Evolutionary conservation across 306 rosid genomes (phyloP).

Genomic region (Hippophae tibetana): DNA sequence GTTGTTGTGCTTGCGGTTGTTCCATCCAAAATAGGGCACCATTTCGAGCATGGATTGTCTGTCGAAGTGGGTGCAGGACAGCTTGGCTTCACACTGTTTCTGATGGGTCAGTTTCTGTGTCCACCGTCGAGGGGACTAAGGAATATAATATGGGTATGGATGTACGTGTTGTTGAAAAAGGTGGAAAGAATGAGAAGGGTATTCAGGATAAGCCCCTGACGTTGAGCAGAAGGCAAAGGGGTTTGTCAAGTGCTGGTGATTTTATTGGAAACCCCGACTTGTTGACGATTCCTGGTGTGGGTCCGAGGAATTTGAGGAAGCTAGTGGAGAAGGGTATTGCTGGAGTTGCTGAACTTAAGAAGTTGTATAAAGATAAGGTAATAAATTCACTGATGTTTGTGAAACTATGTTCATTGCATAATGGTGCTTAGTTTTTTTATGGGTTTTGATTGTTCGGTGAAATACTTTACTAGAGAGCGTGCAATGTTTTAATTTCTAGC

Average conservation of each 20-base stretch:
- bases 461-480: neutral
- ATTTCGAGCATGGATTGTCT: conserved; percentile 37
- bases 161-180: conserved; percentile 10
- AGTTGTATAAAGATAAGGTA: conserved; percentile 87
- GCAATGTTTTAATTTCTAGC: neutral
- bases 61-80: conserved; percentile 19
- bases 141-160: conserved; percentile 13
- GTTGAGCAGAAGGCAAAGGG: conserved; percentile 46
- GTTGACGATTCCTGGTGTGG: conserved; percentile 88
- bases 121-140: conserved; percentile 19
- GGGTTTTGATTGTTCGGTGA: neutral
- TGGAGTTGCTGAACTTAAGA: conserved; percentile 81
- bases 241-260: conserved; percentile 24
- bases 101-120: conserved; percentile 21
- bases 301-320: conserved; percentile 83
- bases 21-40: conserved; percentile 15
- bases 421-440: neutral
- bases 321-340: conserved; percentile 76
- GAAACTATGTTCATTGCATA: neutral
- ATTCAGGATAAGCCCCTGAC: conserved; percentile 28
- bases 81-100: conserved; percentile 36
- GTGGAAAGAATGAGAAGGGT: conserved; percentile 11
- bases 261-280: conserved; percentile 61
- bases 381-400: neutral
- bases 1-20: conserved; percentile 26